Evolutionary conservation across 257 asterid genomes (phyloP), one percentile per base, ranked within the genome.

Genomic region (Nicotiana benthamiana): DNA sequence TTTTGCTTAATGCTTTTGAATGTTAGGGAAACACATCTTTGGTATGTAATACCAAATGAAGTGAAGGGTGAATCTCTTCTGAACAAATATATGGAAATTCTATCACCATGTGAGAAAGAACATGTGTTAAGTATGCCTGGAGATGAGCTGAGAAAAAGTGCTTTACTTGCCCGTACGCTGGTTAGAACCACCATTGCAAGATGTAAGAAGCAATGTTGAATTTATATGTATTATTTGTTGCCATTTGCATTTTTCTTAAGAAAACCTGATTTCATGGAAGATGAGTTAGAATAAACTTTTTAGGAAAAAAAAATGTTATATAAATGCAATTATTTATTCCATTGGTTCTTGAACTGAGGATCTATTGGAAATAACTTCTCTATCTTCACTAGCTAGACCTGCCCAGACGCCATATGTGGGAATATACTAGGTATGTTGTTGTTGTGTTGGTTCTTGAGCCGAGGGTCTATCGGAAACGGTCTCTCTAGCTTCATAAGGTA

Each of bases 161-260:
- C 96, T 8, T 63, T 94, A 84, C 80, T 94, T 16, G 92, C 98
- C 15, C 97, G 97, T 6, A 87, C 89, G 63, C 80, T 94, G 85
- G 94, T 90, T 80, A 93, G 97, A 51, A 91, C 98, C 20, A 93
- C 96, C 3, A 88, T 93, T 79, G 91, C 98, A 83, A 91, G 91
- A 92, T 94, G 98, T 92, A 89, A 80, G 94, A 64, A 22, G 7
- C 46, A 1, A 56, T 26, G 13, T 75, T 72, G 9, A 32, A 3
- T 2, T 60, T 57, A 20, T 22, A 62, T 1, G 3, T 75, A 32
- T 8, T 20, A 8, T 12, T 0, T 74, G 26, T 20, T 54, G 70
- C 6, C 22, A 77, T n/a, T 4, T 56, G 62, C 46, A 13, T 11
- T 51, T 51, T 51, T 4, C 3, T 6, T n/a, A 20, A 32, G 5